These are phyloP conservation scores for Aspergillus texensis DNA, from an alignment of 2,329 filamentous ascomycete species.

Conservation along the genomic window DNA sequence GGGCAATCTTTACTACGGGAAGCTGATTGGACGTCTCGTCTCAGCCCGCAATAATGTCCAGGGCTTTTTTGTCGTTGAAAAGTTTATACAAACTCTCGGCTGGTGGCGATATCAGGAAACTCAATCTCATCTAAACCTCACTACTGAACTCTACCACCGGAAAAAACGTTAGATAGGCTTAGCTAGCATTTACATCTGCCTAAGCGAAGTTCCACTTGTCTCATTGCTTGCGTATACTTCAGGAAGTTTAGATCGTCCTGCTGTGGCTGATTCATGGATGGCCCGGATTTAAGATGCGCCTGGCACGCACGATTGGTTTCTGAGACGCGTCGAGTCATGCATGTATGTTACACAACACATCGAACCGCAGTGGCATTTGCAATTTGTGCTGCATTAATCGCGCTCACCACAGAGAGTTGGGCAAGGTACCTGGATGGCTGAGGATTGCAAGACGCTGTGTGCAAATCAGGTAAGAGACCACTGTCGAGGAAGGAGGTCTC, in stretches of 20 bases:
- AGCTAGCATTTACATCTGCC: background rate
- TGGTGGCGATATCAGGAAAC: background rate
- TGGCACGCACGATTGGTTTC: background rate
- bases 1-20: no score
- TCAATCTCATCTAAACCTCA: background rate
- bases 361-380: no score
- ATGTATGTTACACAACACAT: background rate
- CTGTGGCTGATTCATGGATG: background rate
- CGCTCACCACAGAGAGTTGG: no score
- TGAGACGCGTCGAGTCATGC: background rate
- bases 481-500: background rate
- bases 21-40: background rate
- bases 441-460: background rate
- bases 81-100: background rate
- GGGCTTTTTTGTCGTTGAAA: background rate
- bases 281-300: background rate
- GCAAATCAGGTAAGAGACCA: background rate
- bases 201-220: background rate
- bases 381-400: no score
- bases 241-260: background rate
- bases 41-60: background rate
- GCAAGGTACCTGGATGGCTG: no score
- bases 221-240: background rate
- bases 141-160: background rate
- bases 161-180: background rate